A percentile compares a stretch with the other conserved stretches of the same genome.
Evolutionary conservation across 2,329 filamentous ascomycete species (phyloP).

Genomic region (Metarhizium brunneum): DNA sequence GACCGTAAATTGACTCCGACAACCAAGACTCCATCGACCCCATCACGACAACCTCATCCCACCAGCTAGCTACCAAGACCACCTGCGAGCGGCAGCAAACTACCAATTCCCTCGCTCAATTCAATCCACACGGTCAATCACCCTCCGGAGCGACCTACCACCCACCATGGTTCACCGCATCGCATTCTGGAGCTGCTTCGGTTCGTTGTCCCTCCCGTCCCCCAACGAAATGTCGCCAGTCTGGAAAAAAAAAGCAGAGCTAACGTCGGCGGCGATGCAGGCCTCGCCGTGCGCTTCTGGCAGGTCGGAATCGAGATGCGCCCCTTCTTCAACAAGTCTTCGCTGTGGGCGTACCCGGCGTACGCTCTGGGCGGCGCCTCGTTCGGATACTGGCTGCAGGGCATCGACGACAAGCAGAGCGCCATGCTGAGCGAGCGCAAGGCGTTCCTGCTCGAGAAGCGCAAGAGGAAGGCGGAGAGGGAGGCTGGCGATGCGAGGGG

Average conservation of each 20-base stretch:
- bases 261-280: slow-evolving; percentile 34
- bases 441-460: slow-evolving; percentile 77
- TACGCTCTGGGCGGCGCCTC: slow-evolving; percentile 79
- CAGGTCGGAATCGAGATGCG: slow-evolving; percentile 98
- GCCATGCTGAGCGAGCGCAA: slow-evolving; percentile 70
- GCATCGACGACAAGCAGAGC: slow-evolving; percentile 76
- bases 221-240: not conserved
- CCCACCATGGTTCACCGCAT: slow-evolving; percentile 52
- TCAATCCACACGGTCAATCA: not conserved
- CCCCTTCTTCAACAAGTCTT: slow-evolving; percentile 76
- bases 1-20: slow-evolving; percentile 5
- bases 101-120: not conserved
- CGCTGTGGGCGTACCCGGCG: slow-evolving; percentile 84
- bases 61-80: not conserved
- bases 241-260: not conserved
- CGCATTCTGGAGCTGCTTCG: slow-evolving; percentile 85
- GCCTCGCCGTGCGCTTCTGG: slow-evolving; percentile 86
- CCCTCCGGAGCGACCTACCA: slow-evolving; percentile 14
- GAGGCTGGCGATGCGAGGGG: slow-evolving; percentile 14
- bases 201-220: slow-evolving; percentile 42
- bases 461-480: slow-evolving; percentile 52
- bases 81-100: not conserved
- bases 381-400: slow-evolving; percentile 96
- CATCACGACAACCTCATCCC: slow-evolving; percentile 16
- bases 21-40: not conserved